Percentiles rank a stretch among this genome's conserved stretches.
These are phyloP conservation scores for Angomonas ambiguus DNA, from an alignment of 208 protist species.

Conservation along the genomic window DNA sequence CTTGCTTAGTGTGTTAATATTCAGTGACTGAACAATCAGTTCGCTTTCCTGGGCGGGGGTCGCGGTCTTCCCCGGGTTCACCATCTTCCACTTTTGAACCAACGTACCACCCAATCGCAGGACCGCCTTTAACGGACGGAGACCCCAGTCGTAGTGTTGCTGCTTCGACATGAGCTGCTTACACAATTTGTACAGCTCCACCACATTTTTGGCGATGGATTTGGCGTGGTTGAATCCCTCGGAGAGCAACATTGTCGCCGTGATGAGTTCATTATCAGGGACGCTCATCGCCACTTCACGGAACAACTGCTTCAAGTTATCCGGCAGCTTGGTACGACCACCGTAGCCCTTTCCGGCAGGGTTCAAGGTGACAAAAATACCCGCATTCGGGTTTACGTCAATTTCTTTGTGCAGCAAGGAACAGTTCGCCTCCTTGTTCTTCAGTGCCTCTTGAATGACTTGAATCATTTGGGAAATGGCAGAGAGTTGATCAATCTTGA, in stretches of 20 bases:
- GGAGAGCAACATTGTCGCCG: constrained; percentile 89
- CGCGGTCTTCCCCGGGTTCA: constrained; percentile 57
- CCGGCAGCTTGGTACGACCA: constrained; percentile 96
- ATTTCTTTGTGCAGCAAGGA: constrained; percentile 73
- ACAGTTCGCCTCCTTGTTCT: constrained; percentile 72
- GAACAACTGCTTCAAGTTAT: constrained; percentile 98
- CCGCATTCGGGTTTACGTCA: constrained; percentile 76
- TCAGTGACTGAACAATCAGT: constrained; percentile 93
- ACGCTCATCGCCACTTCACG: constrained; percentile 97
- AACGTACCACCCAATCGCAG: constrained; percentile 90
- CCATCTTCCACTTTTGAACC: constrained; percentile 66
- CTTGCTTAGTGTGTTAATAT: constrained; percentile 97
- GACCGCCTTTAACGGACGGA: constrained; percentile 96
- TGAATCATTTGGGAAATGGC: constrained; percentile 95
- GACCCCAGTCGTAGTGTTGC: constrained; percentile 97
- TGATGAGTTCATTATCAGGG: constrained; percentile 96
- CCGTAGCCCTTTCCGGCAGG: constrained; percentile 95
- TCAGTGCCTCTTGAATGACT: constrained; percentile 88
- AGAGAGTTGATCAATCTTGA: constrained; percentile 93
- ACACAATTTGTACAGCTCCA: constrained; percentile 92
- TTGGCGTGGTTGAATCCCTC: constrained; percentile 88
- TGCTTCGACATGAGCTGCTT: constrained; percentile 96
- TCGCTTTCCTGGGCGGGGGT: constrained; percentile 83
- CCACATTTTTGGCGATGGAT: constrained; percentile 84
- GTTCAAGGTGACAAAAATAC: constrained; percentile 98